Evolutionary conservation across 2,329 filamentous ascomycete species (phyloP), one percentile per base, ranked within the genome.

Genomic region (Raffaelea deltoideospora): DNA sequence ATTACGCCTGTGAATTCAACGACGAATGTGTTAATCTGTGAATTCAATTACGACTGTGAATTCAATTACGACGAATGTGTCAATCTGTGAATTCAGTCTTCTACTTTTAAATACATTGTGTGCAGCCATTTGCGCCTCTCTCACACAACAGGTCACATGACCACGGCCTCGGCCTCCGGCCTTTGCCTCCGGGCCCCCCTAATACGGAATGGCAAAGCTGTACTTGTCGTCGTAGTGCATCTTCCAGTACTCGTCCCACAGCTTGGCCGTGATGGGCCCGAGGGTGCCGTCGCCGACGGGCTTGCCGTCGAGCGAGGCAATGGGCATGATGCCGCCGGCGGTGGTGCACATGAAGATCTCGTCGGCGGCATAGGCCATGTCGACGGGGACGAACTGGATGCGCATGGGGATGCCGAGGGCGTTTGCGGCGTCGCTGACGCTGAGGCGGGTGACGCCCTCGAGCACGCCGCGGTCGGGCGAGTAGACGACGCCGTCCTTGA

Each of bases 301-400:
- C 35, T 54, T 43, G 0, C 57, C 63, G 44, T 69, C 65, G 3
- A 69, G 48, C 0, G 37, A 41, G 0, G 61, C 65, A 20, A 69
- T 65, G 1, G 64, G 65, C 64, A 69, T 69, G 15, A 69, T 57
- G 0, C 65, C 65, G 1, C 65, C 65, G 0, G 65, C 65, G 13
- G 65, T 69, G 0, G 65, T 69, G 41, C 57, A 66, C 63, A 67
- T 67, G 22, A 69, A 59, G 5, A 67, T 55, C 50, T 69, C 65
- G 38, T 69, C 65, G 0, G 52, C 49, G 7, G 56, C 35, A 33
- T 65, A 67, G 0, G 50, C 54, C 26, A 53, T 10, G 13, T 61
- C 53, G 1, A 64, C 49, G 0, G 63, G 62, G 4, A 67, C 59
- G 20, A 53, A 40, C 45, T 65, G 58, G 21, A 59, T 37, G 4